Evolutionary conservation across 2,329 filamentous ascomycete species (phyloP).

Genomic region (Pseudogymnoascus sp.): DNA sequence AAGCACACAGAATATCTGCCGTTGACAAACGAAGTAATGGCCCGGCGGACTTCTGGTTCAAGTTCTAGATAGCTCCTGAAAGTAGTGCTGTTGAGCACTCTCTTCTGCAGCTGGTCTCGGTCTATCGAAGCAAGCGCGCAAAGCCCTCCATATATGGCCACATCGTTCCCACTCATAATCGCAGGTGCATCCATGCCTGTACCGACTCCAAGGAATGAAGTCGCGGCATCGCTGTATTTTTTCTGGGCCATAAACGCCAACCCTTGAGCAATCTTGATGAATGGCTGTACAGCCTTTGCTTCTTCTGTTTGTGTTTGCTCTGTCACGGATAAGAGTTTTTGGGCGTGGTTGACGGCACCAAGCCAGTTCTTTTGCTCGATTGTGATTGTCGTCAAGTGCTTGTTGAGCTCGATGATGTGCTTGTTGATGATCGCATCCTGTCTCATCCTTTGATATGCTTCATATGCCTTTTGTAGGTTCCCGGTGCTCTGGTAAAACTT

Average conservation of each 20-base stretch:
- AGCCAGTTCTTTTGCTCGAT: conserved; percentile 73
- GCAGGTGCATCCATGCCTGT: conserved; percentile 40
- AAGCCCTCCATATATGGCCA: conserved; percentile 86
- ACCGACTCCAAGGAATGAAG: conserved; percentile 43
- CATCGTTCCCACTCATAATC: conserved; percentile 73
- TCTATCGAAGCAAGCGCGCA: conserved; percentile 87
- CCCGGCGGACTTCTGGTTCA: conserved; percentile 88
- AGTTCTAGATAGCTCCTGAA: conserved; percentile 88
- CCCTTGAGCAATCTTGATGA: conserved; percentile 49
- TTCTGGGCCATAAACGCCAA: conserved; percentile 50
- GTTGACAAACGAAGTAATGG: conserved; percentile 80
- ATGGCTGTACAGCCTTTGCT: conserved; percentile 39
- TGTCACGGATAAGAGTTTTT: conserved; percentile 48
- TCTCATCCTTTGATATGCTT: conserved; percentile 79
- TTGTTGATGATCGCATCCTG: conserved; percentile 78
- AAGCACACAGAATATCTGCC: conserved; percentile 84
- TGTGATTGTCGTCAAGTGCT: conserved; percentile 67
- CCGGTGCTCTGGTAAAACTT: conserved; percentile 74
- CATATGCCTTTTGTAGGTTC: conserved; percentile 62
- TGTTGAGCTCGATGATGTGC: conserved; percentile 75
- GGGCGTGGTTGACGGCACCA: conserved; percentile 53
- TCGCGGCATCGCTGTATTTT: conserved; percentile 60
- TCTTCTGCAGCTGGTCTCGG: conserved; percentile 62
- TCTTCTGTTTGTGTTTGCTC: conserved; percentile 32
- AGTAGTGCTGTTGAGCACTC: conserved; percentile 68